phyloP scores from a whole-genome alignment of 306 rosid genomes.

The Alnus rubra region DNA sequence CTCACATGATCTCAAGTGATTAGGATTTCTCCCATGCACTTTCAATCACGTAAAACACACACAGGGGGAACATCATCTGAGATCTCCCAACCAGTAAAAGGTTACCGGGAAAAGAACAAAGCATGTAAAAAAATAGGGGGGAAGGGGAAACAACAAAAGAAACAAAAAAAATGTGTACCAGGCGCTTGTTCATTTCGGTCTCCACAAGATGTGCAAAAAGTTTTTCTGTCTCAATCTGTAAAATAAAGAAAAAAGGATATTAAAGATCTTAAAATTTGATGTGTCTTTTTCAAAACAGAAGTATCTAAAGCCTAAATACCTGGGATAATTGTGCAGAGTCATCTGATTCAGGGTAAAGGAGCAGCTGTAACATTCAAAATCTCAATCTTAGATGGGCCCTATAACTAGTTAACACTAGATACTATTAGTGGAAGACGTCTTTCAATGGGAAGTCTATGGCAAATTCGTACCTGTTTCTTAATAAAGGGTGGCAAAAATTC shows the following conservation, averaged over 20 bases:
- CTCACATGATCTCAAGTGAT: not conserved
- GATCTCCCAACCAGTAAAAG: not conserved
- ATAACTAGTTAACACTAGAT: constrained; percentile 5
- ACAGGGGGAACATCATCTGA: not conserved
- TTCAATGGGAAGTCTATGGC: constrained; percentile 8
- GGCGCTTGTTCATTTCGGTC: constrained; percentile 82
- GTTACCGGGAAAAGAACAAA: not conserved
- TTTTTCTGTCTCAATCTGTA: constrained; percentile 97
- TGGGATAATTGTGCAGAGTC: constrained; percentile 98
- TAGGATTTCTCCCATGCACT: not conserved
- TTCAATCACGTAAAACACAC: not conserved
- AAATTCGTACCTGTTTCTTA: constrained; percentile 67
- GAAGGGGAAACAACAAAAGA: not conserved
- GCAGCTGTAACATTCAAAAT: constrained; percentile 58
- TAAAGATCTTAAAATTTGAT: constrained; percentile 26
- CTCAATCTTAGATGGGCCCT: constrained; percentile 15
- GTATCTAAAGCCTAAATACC: constrained; percentile 47
- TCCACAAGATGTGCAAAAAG: constrained; percentile 96
- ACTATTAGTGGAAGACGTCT: not conserved
- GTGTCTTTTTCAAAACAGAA: constrained; percentile 6
- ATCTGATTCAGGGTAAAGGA: constrained; percentile 94
- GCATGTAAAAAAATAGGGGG: not conserved
- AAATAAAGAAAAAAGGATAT: constrained; percentile 17
- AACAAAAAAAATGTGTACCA: constrained; percentile 45
- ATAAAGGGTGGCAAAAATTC: constrained; percentile 94